Evolutionary conservation across 2,329 filamentous ascomycete genomes (phyloP), one percentile per base, ranked within the genome.

Genomic region (Colletotrichum sp.): DNA sequence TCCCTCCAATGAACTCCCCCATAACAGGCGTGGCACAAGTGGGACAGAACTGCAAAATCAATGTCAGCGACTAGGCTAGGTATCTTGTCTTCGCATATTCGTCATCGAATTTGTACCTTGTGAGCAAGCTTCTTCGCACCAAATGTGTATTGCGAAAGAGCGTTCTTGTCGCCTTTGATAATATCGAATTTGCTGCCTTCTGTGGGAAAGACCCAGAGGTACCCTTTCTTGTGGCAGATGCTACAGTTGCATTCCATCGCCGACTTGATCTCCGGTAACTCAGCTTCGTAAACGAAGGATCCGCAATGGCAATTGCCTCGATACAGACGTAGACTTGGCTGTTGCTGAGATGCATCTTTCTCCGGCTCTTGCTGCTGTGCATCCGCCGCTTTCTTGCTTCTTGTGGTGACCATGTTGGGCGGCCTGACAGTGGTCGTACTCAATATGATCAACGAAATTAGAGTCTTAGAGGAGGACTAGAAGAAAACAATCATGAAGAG

Each of bases 201-300:
- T 12, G 80, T 79, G 10, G 83, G 80, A 49, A 85, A 81, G 26
- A 84, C 62, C 80, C 82, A 88, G 44, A 88, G 80, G 63, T 87
- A 87, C 24, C 83, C 87, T 80, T 89, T 89, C 79, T 86, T 89
- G 79, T 79, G 80, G 81, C 93, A 93, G 78, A 93, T 91, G 84
- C 92, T 94, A 84, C 94, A 95, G 82, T 93, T 92, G 84, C 93
- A 94, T 80, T 90, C 87, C 5, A 83, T 81, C 8, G 87, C 88
- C 5, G 87, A 82, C 57, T 90, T 91, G 76, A 94, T 87, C 80
- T 93, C 90, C 24, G 92, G 90, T 16, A 92, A 60, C 7, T 84
- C 81, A 63, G 86, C 80, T 80, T 89, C 88, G 81, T 88, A 92
- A 76, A 90, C 84, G 77, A 89, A 90, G 39, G 86, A 84, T 6